Conservation (phyloP, 2,329 filamentous ascomycete genomes). For the Diaporthe vaccinii region DNA sequence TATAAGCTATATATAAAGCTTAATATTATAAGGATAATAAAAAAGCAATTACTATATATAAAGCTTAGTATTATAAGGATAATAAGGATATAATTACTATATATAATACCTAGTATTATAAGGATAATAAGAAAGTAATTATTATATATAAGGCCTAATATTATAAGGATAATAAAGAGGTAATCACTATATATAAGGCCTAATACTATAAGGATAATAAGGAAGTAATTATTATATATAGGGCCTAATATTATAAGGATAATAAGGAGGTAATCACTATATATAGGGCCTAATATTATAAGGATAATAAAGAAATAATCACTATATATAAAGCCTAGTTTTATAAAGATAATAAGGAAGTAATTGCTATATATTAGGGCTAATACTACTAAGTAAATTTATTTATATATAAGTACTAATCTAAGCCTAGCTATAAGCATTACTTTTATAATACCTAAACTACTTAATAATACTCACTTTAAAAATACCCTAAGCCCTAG, state of each 20-base stretch:
- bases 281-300: not conserved
- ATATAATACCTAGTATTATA: too few relatives aligned
- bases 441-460: not conserved
- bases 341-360: too few relatives aligned
- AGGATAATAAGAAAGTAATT: too few relatives aligned
- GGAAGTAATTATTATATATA: not conserved
- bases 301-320: too few relatives aligned
- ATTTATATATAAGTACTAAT: not conserved
- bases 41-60: not conserved
- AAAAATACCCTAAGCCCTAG: not conserved
- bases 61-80: not conserved
- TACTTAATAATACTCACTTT: too few relatives aligned
- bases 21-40: not conserved
- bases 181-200: too few relatives aligned
- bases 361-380: too few relatives aligned
- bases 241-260: not conserved
- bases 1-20: not conserved
- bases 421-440: not conserved
- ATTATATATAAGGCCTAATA: too few relatives aligned
- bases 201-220: not conserved
- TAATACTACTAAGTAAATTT: not conserved
- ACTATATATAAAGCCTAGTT: too few relatives aligned
- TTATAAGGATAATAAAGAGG: too few relatives aligned
- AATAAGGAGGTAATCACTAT: not conserved
- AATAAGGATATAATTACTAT: not conserved